Evolutionary conservation across 768 basidiomycete genomes (phyloP), one percentile per base, ranked within the genome.

Genomic region (Rhodotorula graminis): DNA sequence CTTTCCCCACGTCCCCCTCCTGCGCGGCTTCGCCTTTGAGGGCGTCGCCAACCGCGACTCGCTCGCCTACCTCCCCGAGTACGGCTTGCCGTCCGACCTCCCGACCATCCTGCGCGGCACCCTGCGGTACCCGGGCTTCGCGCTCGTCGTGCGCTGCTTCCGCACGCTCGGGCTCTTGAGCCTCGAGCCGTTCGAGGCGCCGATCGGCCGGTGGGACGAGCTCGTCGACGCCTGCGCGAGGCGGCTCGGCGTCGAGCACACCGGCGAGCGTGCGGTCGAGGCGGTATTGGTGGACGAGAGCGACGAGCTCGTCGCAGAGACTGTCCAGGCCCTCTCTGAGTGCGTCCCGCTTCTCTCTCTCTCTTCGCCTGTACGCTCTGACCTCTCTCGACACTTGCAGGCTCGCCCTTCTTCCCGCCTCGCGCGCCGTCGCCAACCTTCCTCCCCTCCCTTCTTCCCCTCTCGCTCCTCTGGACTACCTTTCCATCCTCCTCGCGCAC

Each of bases 21-120:
- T 87, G 27, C 81, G 83, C 19, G 85, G 86, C 5, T 83, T 91
- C 56, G 83, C 82, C 60, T 81, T 95, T 25, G 93, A 97, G 77
- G 93, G 93, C 0, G 80, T 95, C 3, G 88, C 94, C 31, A 97
- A 97, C 80, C 83, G 93, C 42, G 86, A 94, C 78, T 91, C 90
- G 75, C 77, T 93, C 14, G 81, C 84, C 0, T 96, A 97, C 77
- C 84, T 84, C 0, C 80, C 84, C 11, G 84, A 85, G 6, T 96
- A 96, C 80, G 82, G 84, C 0, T 82, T 92, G 6, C 83, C 83
- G 11, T 77, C 82, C 0, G 80, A 79, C 12, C 75, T 90, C 68
- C 83, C 85, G 62, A 89, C 91, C 1, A 82, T 94, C 62, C 81
- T 96, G 77, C 85, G 94, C 47, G 94, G 94, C 10, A 96, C 94